Evolutionary conservation across 208 protist species (phyloP).

Genomic region (Trypanosomatidae sp.): DNA sequence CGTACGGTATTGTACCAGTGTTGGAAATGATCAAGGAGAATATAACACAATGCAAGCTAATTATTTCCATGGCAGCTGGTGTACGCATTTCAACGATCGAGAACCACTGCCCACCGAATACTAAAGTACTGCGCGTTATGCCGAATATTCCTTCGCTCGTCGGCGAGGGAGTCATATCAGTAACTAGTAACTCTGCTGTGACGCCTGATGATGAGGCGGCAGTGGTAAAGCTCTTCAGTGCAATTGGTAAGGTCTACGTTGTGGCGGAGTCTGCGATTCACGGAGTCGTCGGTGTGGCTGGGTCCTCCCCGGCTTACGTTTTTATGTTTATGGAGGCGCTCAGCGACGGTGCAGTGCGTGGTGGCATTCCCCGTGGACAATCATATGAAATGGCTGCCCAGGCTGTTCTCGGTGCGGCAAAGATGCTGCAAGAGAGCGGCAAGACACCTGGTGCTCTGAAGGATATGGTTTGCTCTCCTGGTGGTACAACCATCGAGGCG

Average conservation of each 20-base stretch:
- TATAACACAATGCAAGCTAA: slow-evolving; percentile 48
- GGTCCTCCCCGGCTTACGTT: slow-evolving; percentile 95
- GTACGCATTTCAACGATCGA: slow-evolving; percentile 81
- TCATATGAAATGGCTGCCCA: slow-evolving; percentile 92
- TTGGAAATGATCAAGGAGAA: slow-evolving; percentile 48
- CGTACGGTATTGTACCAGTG: slow-evolving; percentile 70
- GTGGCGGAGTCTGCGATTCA: slow-evolving; percentile 82
- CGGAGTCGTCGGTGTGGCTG: slow-evolving; percentile 94
- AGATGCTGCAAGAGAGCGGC: slow-evolving; percentile 83
- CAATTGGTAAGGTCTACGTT: slow-evolving; percentile 67
- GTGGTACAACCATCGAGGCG: slow-evolving; percentile 96
- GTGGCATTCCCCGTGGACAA: slow-evolving; percentile 84
- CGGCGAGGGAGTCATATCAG: slow-evolving; percentile 63
- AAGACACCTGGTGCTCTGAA: slow-evolving; percentile 85
- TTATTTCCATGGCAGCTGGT: slow-evolving; percentile 94
- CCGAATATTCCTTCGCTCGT: slow-evolving; percentile 94
- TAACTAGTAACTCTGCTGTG: slow-evolving; percentile 50
- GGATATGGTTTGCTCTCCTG: slow-evolving; percentile 93
- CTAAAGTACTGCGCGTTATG: slow-evolving; percentile 94
- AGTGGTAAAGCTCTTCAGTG: slow-evolving; percentile 61
- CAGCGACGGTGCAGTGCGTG: slow-evolving; percentile 94
- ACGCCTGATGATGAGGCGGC: slow-evolving; percentile 39
- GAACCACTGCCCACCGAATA: slow-evolving; percentile 33
- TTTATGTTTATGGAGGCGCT: slow-evolving; percentile 97
- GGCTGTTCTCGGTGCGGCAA: slow-evolving; percentile 91